Evolutionary conservation across 805 yeast genomes (phyloP), one percentile per base, ranked within the genome.

Genomic region (Debaryomyces maramus): DNA sequence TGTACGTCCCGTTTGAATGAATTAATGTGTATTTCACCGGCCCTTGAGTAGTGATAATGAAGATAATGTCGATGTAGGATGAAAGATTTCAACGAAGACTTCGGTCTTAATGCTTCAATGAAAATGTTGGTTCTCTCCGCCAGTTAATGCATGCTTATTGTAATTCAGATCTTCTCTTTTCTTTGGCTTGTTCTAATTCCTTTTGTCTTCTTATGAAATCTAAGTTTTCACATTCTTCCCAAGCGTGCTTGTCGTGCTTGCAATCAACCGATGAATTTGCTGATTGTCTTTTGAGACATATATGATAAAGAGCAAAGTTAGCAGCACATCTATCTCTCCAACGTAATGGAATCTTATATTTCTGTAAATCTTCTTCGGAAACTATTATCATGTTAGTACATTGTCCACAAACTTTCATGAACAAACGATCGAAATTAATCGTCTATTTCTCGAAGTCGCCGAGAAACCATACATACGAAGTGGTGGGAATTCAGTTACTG

Each of bases 271-370:
- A 60, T 2, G 65, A 55, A 53, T 67, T 67, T 43, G 72, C 73
- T 11, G 66, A 58, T 47, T 67, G 72, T 55, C 75, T 67, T 24
- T 63, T 58, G 37, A 68, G 67, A 56, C 75, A 70, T 9, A 69
- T 65, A 41, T 67, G 69, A 50, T 63, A 67, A 40, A 69, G 68
- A 18, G 73, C 75, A 49, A 59, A 70, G 57, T 68, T 68, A 23
- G 71, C 65, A 8, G 95, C 93, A 65, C 96, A 87, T 63, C 95
- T 78, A 61, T 87, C 96, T 52, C 96, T 73, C 75, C 82, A 87
- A 44, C 77, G 79, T 46, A 88, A 68, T 16, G 95, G 96, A 41
- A 87, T 81, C 59, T 82, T 77, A 64, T 83, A 70, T 52, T 81
- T 75, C 66, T 85, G 88, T 83, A 87, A 82, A 58, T 87, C 95